Base-by-base conservation (phyloP, 768 basidiomycete species). In the Boletus fagicola region DNA sequence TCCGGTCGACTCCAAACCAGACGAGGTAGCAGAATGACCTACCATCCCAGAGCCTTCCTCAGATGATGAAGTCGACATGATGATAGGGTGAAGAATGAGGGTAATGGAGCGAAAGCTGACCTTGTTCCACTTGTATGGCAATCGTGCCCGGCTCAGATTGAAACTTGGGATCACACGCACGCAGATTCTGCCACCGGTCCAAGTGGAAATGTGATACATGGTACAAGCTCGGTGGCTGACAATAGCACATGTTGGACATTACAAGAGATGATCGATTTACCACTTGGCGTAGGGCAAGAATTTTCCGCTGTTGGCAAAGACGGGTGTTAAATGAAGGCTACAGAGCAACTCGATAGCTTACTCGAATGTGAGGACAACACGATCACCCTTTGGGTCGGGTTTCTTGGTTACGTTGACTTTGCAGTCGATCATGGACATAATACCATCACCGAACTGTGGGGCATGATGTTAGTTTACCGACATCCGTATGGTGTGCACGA, bases 341-440 rank as follows among this genome's bases (percentile, higher is more conserved):
- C 20, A 22, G 16, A 33, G 28, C 22, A 13, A 26, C 3, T 40
- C 5, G 9, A 47, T 22, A 28, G 77, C 89, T 62, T 64, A 92
- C 90, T 92, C 88, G 60, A 91, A 90, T 2, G 86, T 91, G 58
- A 92, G 75, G 18, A 90, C 64, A 10, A 91, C 86, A 44, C 90
- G 87, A 63, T 92, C 89, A 36, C 90, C 90, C 65, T 86, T 88
- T 16, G 88, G 88, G 64, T 91, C 83, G 16, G 79, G 77, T 69
- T 92, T 91, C 74, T 77, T 83, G 59, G 82, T 76, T 45, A 92
- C 76, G 47, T 77, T 78, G 58, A 92, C 78, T 62, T 82, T 85
- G 72, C 90, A 92, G 69, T 92, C 90, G 56, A 92, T 90, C 87
- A 92, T 89, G 20, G 87, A 88, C 88, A 92, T 91, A 58, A 92